Base-by-base conservation (phyloP, 148 eudicot genomes). In the Pouteria glomerata region DNA sequence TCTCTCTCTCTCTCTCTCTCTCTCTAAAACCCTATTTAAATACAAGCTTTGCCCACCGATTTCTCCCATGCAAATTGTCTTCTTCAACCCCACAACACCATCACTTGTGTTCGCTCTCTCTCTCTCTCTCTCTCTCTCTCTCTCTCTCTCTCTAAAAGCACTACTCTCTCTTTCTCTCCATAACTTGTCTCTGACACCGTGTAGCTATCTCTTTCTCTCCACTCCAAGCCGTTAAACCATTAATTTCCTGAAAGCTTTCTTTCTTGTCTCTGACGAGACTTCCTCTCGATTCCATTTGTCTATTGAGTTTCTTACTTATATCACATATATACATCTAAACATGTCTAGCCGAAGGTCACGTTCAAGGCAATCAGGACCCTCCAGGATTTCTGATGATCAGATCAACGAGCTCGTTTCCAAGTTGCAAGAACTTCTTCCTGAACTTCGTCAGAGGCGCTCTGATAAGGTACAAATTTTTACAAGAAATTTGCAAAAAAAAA, bases 401-500 rank as follows among this genome's bases (percentile, higher is more conserved):
- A 86, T 86, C 78, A 83, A 83, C 45, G 85, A 83, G 51, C 96
- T 90, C 66, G 87, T 90, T 65, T 77, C 87, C 74, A 88, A 88
- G 75, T 78, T 90, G 74, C 96, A 88, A 47, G 87, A 87, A 58
- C 92, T 87, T 78, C 88, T 90, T 33, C 92, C 96, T 52, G 92
- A 90, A 77, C 83, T 87, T 53, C 83, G 73, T 21, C 66, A 73
- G 45, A 81, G 88, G 21, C 90, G 86, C 65, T 81, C 90, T 2
- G 88, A 90, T 63, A 90, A 90, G 87, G 96, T 90, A 23, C n/a
- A n/a, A n/a, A n/a, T n/a, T n/a, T n/a, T n/a, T n/a, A n/a, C n/a
- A n/a, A n/a, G n/a, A n/a, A n/a, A n/a, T n/a, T n/a, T n/a, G n/a
- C n/a, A n/a, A n/a, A n/a, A n/a, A n/a, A n/a, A n/a, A n/a, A n/a